These are phyloP conservation scores for Elymus sibiricus DNA, from an alignment of 176 grass and related monocot species.

Conservation along the genomic window DNA sequence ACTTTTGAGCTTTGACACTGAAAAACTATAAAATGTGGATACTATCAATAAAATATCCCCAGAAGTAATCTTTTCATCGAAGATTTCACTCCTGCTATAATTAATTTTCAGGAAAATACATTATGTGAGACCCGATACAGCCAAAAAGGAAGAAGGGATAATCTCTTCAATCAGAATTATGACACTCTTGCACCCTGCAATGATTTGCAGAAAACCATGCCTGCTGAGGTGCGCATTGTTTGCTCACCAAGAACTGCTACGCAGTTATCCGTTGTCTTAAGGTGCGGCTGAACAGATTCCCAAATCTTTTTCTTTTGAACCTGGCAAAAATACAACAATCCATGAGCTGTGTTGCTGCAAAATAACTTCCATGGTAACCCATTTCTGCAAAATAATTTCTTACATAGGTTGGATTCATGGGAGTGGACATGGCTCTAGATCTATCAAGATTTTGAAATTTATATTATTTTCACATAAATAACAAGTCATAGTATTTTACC, in stretches of 20 bases:
- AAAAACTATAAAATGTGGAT: background rate
- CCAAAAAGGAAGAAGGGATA: background rate
- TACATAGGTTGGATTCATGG: background rate
- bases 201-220: constrained; percentile 62
- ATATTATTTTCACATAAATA: background rate
- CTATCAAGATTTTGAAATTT: background rate
- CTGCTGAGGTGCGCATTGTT: constrained; percentile 71
- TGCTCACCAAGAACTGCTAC: constrained; percentile 50
- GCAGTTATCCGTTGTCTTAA: constrained; percentile 69
- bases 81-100: background rate
- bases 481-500: background rate
- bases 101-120: constrained; percentile 20
- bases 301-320: constrained; percentile 98
- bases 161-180: constrained; percentile 31
- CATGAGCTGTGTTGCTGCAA: constrained; percentile 17
- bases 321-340: constrained; percentile 27
- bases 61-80: background rate
- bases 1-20: background rate
- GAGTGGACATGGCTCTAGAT: background rate
- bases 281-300: constrained; percentile 87
- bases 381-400: background rate
- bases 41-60: background rate
- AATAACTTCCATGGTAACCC: background rate
- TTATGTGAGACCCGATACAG: background rate
- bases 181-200: constrained; percentile 84